Conservation (phyloP, 2,329 filamentous ascomycete genomes). For the Xylariaceae sp. region DNA sequence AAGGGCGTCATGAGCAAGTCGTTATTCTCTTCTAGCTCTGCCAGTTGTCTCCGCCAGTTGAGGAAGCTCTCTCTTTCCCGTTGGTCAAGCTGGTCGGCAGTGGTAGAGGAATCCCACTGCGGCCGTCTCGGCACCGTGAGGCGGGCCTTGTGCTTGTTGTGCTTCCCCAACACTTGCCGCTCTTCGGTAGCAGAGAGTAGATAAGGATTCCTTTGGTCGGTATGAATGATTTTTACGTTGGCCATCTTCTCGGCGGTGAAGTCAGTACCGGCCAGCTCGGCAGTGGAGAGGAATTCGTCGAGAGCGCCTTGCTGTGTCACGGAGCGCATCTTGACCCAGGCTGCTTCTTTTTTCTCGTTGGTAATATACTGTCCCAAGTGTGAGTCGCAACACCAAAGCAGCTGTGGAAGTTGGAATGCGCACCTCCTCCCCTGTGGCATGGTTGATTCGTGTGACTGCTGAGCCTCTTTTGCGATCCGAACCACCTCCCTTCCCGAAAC, state of each 20-base stretch:
- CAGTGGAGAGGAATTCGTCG: conserved; percentile 93
- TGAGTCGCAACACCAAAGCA: conserved; percentile 2
- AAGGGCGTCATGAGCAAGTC: conserved; percentile 97
- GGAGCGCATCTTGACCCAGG: conserved; percentile 99
- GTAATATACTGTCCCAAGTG: conserved; percentile 73
- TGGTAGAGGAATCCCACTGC: conserved; percentile 80
- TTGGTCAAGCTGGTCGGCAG: conserved; percentile 70
- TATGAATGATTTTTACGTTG: conserved; percentile 97
- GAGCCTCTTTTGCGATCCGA: conserved; percentile 57
- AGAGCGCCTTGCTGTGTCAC: conserved; percentile 94
- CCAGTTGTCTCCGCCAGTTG: conserved; percentile 81
- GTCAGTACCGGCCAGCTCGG: conserved; percentile 94
- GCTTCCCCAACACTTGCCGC: conserved; percentile 67
- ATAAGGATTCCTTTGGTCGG: conserved; percentile 92
- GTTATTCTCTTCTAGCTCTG: conserved; percentile 87
- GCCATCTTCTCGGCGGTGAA: conserved; percentile 99
- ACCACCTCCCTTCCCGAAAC: conserved; percentile 90
- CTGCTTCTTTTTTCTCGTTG: conserved; percentile 81
- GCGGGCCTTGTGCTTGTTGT: conserved; percentile 68
- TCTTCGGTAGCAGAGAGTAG: conserved; percentile 82
- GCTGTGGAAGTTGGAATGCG: conserved; percentile 7
- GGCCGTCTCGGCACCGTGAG: conserved; percentile 87
- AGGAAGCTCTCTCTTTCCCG: conserved; percentile 75
- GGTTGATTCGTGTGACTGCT: conserved; percentile 60
- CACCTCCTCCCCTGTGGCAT: conserved; percentile 70